Evolutionary conservation across 2,329 filamentous ascomycete species (phyloP).

Genomic region (Bisporella sp.): DNA sequence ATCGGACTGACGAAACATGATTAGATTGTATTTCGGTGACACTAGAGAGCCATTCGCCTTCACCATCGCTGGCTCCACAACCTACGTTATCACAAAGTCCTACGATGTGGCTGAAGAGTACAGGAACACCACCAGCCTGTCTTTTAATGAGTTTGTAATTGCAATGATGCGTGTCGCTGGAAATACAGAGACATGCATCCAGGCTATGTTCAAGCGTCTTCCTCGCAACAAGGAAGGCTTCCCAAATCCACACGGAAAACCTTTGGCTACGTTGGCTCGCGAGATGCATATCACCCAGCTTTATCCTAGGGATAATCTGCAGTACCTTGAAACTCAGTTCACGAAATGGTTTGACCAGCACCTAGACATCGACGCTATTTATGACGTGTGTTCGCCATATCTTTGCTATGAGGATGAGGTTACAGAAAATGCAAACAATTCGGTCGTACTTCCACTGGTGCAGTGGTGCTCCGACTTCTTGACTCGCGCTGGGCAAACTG

Average conservation of each 20-base stretch:
- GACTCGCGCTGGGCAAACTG: background rate
- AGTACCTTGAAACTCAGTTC: no score
- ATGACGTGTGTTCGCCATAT: background rate
- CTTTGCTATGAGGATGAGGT: background rate
- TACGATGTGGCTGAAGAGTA: background rate
- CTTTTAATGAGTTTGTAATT: conserved; percentile 3
- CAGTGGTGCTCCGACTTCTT: background rate
- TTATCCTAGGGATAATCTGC: conserved; percentile 1
- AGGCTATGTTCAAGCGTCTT: background rate
- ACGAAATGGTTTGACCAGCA: no score
- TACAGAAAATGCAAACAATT: no score
- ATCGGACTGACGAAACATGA: background rate
- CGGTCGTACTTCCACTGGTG: no score
- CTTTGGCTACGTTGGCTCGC: background rate
- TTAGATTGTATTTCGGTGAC: background rate
- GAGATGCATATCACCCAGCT: background rate
- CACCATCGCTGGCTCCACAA: conserved; percentile 1
- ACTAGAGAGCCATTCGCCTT: conserved; percentile 2
- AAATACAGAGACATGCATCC: background rate
- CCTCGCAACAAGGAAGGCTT: background rate
- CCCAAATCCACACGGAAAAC: background rate
- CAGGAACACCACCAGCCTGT: conserved; percentile 1
- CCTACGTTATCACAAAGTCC: conserved; percentile 2
- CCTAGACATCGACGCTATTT: no score
- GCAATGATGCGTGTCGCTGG: background rate